Evolutionary conservation across 2,329 filamentous ascomycete species (phyloP).

Genomic region (Sporothrix pallida): DNA sequence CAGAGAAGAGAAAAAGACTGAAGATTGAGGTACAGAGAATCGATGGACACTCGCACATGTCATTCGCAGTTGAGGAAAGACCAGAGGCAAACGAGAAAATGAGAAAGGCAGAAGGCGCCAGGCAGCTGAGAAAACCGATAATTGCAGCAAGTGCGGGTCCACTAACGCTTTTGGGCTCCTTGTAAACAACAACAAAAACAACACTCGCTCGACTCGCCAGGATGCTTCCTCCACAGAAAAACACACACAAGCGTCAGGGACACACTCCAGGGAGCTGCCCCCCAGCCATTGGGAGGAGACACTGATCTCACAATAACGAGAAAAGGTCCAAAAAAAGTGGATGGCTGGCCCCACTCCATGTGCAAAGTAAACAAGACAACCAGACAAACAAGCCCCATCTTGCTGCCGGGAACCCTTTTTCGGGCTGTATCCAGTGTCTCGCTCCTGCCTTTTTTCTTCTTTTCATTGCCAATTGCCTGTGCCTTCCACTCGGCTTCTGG

Average conservation of each 20-base stretch:
- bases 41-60: slow-evolving; percentile 20
- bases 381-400: slow-evolving; percentile 27
- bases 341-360: slow-evolving; percentile 23
- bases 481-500: background rate
- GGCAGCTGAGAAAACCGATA: slow-evolving; percentile 31
- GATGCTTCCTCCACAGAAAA: slow-evolving; percentile 12
- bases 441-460: background rate
- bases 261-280: background rate
- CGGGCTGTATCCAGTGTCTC: slow-evolving; percentile 16
- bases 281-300: background rate
- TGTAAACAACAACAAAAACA: slow-evolving; percentile 34
- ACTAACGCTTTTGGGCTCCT: slow-evolving; percentile 40
- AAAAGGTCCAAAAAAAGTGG: background rate
- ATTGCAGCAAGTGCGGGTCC: slow-evolving; percentile 26
- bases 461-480: background rate
- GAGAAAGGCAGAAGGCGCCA: slow-evolving; percentile 15
- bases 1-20: background rate
- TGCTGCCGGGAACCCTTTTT: slow-evolving; percentile 16
- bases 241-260: background rate
- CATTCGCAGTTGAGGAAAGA: background rate
- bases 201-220: slow-evolving; percentile 2
- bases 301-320: slow-evolving; percentile 16
- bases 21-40: background rate
- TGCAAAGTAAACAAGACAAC: slow-evolving; percentile 23
- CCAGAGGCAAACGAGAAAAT: background rate